Percentiles rank a stretch among this genome's conserved stretches.
These are phyloP conservation scores for Ogataea thermomethanolica DNA, from an alignment of 805 yeast species.

Conservation along the genomic window DNA sequence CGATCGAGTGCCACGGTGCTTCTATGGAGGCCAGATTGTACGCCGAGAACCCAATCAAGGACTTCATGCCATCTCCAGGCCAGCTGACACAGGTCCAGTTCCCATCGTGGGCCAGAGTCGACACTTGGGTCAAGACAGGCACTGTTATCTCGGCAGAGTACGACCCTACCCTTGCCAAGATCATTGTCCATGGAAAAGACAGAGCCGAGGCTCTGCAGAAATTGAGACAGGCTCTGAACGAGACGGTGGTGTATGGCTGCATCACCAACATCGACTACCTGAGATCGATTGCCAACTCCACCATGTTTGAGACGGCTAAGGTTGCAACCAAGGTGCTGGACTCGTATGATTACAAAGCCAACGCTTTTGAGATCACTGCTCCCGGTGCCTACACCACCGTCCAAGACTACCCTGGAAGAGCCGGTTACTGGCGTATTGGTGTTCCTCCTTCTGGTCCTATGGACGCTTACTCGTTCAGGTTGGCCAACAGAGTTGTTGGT, in stretches of 20 bases:
- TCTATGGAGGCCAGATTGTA: constrained; percentile 96
- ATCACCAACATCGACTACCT: constrained; percentile 87
- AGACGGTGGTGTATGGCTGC: constrained; percentile 86
- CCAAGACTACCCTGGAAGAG: constrained; percentile 93
- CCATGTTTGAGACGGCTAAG: constrained; percentile 78
- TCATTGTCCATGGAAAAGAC: constrained; percentile 89
- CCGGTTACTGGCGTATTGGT: constrained; percentile 84
- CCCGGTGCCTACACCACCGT: constrained; percentile 97
- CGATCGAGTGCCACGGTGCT: constrained; percentile 70
- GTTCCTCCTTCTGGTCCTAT: constrained; percentile 99
- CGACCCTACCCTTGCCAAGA: constrained; percentile 95
- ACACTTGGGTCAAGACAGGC: constrained; percentile 91
- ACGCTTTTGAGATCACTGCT: constrained; percentile 75
- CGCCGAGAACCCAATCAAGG: constrained; percentile 96
- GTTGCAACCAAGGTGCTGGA: constrained; percentile 89
- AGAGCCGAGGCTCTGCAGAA: constrained; percentile 79
- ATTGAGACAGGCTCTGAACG: constrained; percentile 75
- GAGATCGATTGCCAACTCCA: constrained; percentile 76
- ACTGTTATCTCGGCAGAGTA: constrained; percentile 86
- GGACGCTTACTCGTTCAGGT: constrained; percentile 88
- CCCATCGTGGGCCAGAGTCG: constrained; percentile 91
- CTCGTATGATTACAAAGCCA: constrained; percentile 70
- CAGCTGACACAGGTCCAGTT: constrained; percentile 79
- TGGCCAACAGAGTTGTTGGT: constrained; percentile 90
- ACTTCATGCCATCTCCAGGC: constrained; percentile 95